Base-by-base conservation (phyloP, 257 asterid species). In the Paraleonurus japonicus region DNA sequence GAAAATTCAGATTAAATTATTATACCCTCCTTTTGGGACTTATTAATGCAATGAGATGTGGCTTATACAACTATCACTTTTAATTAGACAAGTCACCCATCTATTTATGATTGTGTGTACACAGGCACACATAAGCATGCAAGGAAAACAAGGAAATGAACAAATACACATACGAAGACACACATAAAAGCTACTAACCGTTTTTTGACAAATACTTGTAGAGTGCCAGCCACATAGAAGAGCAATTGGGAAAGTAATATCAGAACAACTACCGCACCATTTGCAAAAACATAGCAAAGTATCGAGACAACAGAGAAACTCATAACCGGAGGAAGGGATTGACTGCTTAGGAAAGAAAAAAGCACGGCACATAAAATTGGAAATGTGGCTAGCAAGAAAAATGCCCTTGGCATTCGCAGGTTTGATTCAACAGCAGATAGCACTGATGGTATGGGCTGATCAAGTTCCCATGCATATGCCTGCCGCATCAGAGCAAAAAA, bases 401-500 rank as follows among this genome's bases (percentile, higher is more conserved):
- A 87, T 43, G 90, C 90, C 75, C 62, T 45, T 7, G 92, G 93
- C 75, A 85, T 73, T 86, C 81, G 81, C 85, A 95, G 77, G 85
- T 95, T 95, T 69, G 89, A 87, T 82, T 88, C 99, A 37, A 95
- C 81, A 13, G 98, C 88, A 19, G 98, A 88, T 47, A 92, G 82
- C 80, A 95, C 39, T 7, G 99, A 88, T 19, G 96, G 99, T 68
- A 92, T 71, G 30, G 95, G 94, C 81, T 69, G 87, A 81, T 88
- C 91, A 76, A 83, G 77, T 75, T 95, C 98, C 93, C 98, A 88
- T 73, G 95, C 90, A 75, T 84, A 73, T 32, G 98, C 90, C 86
- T 92, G 99, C 80, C 90, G 85, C 96, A 88, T 92, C 79, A 92
- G 87, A 84, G 96, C 96, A 9, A 89, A 95, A 82, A 89, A 87